Evolutionary conservation across 495 filamentous ascomycete genomes (phyloP).

Genomic region (Annulohypoxylon bovei): DNA sequence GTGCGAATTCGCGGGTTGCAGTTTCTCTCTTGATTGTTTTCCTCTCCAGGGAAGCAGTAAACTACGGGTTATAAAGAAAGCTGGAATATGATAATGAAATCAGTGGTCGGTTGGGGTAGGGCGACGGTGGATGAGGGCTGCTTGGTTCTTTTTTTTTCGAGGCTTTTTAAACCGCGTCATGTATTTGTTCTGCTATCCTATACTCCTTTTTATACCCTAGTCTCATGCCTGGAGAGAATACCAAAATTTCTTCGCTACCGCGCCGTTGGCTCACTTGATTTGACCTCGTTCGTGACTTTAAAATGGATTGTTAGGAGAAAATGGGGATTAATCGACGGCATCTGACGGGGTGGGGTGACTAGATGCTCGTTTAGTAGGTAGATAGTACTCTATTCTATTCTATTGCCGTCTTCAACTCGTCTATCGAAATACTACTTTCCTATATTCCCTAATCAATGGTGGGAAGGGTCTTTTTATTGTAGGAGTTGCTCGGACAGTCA

Average conservation of each 20-base stretch:
- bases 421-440: not conserved
- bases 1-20: not conserved
- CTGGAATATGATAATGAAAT: conserved; percentile 29
- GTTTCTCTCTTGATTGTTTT: not conserved
- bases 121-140: not conserved
- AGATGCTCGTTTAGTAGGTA: too few species aligned
- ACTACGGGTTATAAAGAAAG: not conserved
- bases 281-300: not conserved
- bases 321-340: not conserved
- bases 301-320: not conserved
- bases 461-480: too few species aligned
- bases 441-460: too few species aligned
- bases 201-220: conserved; percentile 38
- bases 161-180: not conserved
- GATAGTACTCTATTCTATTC: too few species aligned
- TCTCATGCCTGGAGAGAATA: conserved; percentile 17
- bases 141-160: conserved; percentile 8
- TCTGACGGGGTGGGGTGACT: not conserved
- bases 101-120: not conserved
- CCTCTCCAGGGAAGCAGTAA: not conserved
- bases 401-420: too few species aligned
- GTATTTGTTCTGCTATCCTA: not conserved
- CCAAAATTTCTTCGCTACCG: not conserved
- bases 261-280: not conserved
- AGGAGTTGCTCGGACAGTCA: too few species aligned